phyloP scores from a whole-genome alignment of 371 early-diverging fungal species.

The Fennellomyces sp. region DNA sequence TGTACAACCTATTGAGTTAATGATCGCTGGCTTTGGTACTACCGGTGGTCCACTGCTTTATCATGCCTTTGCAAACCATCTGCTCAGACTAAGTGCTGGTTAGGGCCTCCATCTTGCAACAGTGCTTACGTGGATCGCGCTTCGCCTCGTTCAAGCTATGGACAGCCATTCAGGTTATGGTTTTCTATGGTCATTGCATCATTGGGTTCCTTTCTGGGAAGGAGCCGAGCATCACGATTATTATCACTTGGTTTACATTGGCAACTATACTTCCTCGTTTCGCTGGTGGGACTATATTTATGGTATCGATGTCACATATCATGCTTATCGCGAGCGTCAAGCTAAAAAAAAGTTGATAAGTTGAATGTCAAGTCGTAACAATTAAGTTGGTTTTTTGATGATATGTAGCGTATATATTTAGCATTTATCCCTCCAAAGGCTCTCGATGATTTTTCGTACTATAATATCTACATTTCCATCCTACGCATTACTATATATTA shows the following conservation, averaged over 20 bases:
- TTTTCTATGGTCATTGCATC: conserved; percentile 88
- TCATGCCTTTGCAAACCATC: conserved; percentile 18
- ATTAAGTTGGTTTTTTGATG: too few relatives aligned
- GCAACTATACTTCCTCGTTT: conserved; percentile 82
- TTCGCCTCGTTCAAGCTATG: conserved; percentile 82
- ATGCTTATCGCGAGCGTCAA: conserved; percentile 62
- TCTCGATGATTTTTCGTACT: too few relatives aligned
- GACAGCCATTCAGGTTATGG: conserved; percentile 96
- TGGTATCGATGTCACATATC: conserved; percentile 81
- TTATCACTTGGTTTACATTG: conserved; percentile 80
- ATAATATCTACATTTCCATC: too few relatives aligned
- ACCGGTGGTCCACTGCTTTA: conserved; percentile 73
- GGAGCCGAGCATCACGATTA: conserved; percentile 88
- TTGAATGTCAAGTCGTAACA: conserved; percentile 8
- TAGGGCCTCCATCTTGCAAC: conserved; percentile 82
- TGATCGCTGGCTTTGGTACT: conserved; percentile 77
- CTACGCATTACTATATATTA: too few relatives aligned
- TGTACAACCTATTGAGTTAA: conserved; percentile 81
- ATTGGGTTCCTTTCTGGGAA: conserved; percentile 79
- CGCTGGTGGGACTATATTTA: conserved; percentile 84
- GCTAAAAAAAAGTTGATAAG: conserved; percentile 17
- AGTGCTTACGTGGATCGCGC: conserved; percentile 79
- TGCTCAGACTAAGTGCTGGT: conserved; percentile 15
- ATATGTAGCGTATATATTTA: too few relatives aligned
- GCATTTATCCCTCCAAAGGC: too few relatives aligned